Conservation (phyloP, 371 early-diverging fungal genomes). For the Mortierella sp. region DNA sequence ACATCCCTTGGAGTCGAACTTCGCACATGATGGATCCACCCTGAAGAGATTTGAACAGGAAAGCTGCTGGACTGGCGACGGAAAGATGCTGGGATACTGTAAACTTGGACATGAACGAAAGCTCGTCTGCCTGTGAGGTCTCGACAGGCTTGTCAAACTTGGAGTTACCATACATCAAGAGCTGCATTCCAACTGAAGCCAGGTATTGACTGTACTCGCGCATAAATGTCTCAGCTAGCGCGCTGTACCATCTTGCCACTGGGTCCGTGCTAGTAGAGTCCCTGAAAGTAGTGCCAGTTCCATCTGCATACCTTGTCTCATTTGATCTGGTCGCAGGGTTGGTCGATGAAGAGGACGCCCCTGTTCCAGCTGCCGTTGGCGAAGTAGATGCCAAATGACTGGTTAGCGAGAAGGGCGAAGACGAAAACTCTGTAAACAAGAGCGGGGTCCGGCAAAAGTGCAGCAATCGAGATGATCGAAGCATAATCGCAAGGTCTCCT, state of each 20-base stretch:
- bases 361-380: not conserved
- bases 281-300: constrained; percentile 2
- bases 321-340: not conserved
- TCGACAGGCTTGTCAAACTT: constrained; percentile 46
- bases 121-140: constrained; percentile 34
- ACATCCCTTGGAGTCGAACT: constrained; percentile 73
- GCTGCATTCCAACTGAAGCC: constrained; percentile 74
- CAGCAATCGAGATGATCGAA: constrained; percentile 69
- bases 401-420: constrained; percentile 39
- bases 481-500: constrained; percentile 64
- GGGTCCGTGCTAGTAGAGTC: constrained; percentile 18
- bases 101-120: constrained; percentile 56
- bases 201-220: constrained; percentile 76
- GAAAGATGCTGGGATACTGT: constrained; percentile 54
- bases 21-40: constrained; percentile 82
- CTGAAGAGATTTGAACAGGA: constrained; percentile 70
- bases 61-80: constrained; percentile 68
- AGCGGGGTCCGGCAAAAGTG: constrained; percentile 77
- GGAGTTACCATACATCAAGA: constrained; percentile 63
- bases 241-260: constrained; percentile 65
- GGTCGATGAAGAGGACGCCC: not conserved
- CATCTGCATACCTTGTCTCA: not conserved
- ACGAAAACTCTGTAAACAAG: constrained; percentile 60
- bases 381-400: constrained; percentile 1
- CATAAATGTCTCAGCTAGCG: constrained; percentile 67